Base-by-base conservation (phyloP, 106 monocot genomes). In the Xerophyta viscosa region DNA sequence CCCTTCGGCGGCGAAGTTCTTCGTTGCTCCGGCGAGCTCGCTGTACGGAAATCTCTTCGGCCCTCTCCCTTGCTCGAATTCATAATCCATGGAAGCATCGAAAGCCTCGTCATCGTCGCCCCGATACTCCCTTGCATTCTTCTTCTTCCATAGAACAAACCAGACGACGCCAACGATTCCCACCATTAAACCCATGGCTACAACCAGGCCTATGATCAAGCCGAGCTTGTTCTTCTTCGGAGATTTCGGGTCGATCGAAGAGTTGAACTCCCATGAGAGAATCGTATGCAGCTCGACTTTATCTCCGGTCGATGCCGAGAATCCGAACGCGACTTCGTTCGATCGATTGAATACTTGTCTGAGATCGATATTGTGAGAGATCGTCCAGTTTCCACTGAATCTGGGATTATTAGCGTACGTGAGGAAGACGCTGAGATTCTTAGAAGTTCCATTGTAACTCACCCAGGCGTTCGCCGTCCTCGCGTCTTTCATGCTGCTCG, bases 261-360 rank as follows among this genome's bases (percentile, higher is more conserved):
- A 79, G 58, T 6, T 48, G 68, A 87, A 87, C 22, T 62, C 50
- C 87, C 87, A 87, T 18, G 74, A 78, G 3, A 75, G 41, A 22
- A 87, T 48, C 28, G 44, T 58, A 45, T 87, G 87, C 13, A 68
- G 24, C 71, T 87, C 82, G 25, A 50, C 27, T 3, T 3, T 23
- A 1, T 9, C 9, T 4, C 82, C 82, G 6, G 82, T 78, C 57
- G 77, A n/a, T 17, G 78, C 87, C 15, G 87, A 68, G 67, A 87
- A 87, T 7, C 87, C 87, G 37, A 87, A 9, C 48, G 60, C 55
- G 1, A 87, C 74, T 25, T 8, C 31, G 18, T 82, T 71, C 29
- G 87, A 78, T 33, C 5, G 33, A 33, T n/a, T n/a, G 15, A 47
- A 47, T 18, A 51, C 8, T 2, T 51, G 3, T 27, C 15, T 24